Evolutionary conservation across 768 basidiomycete genomes (phyloP).

Genomic region (Tulasnella sp.): DNA sequence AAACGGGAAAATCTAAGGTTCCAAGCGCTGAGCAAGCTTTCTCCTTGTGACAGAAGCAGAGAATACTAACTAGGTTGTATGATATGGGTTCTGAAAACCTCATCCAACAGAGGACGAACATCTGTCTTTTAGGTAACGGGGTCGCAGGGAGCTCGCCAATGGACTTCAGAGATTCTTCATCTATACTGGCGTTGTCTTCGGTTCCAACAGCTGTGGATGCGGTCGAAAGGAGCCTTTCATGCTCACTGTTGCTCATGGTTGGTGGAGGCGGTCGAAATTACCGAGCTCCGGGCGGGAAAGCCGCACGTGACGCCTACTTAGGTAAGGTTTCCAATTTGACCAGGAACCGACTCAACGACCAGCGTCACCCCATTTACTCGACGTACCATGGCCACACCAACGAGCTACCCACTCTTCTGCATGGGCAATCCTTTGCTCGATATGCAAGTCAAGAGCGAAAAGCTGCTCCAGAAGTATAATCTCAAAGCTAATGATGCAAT

Average conservation of each 20-base stretch:
- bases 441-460: slow-evolving; percentile 89
- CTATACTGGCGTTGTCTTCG: slow-evolving; percentile 40
- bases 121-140: slow-evolving; percentile 37
- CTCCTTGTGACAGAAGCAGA: neutral
- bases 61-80: slow-evolving; percentile 31
- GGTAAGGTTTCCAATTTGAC: slow-evolving; percentile 2
- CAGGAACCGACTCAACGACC: slow-evolving; percentile 20
- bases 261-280: neutral
- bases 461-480: slow-evolving; percentile 82
- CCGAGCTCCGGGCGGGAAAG: neutral
- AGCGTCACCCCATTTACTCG: neutral
- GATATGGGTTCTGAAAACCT: slow-evolving; percentile 36
- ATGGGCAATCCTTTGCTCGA: slow-evolving; percentile 97
- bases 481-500: slow-evolving; percentile 96
- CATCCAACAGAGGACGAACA: slow-evolving; percentile 36
- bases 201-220: neutral
- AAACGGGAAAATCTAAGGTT: slow-evolving; percentile 44
- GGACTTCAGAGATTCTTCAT: slow-evolving; percentile 43
- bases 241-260: neutral
- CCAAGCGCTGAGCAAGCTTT: neutral
- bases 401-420: slow-evolving; percentile 72
- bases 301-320: slow-evolving; percentile 23
- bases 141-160: slow-evolving; percentile 5
- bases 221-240: neutral
- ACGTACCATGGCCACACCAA: neutral